Percentiles rank a stretch among this genome's conserved stretches.
phyloP scores from a whole-genome alignment of 768 basidiomycete genomes.

The Leccinum boreale region DNA sequence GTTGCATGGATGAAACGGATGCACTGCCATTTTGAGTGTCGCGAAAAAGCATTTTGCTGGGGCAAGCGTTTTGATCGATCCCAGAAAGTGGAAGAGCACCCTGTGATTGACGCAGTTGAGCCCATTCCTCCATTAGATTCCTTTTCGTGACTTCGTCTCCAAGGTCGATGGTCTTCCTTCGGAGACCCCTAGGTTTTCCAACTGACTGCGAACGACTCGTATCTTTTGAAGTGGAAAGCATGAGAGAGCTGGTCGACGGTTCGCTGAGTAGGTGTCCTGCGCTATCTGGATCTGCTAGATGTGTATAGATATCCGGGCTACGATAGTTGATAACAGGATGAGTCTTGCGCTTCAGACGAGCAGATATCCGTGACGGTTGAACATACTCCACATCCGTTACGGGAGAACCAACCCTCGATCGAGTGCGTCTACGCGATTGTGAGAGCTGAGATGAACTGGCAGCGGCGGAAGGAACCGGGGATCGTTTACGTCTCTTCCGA shows the following conservation, averaged over 20 bases:
- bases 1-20: neutral
- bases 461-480: constrained; percentile 18
- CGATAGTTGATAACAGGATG: constrained; percentile 12
- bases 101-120: constrained; percentile 28
- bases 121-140: constrained; percentile 31
- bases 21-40: neutral
- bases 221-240: neutral
- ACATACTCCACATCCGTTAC: constrained; percentile 1
- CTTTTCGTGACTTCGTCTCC: constrained; percentile 20
- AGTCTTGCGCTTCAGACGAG: constrained; percentile 19
- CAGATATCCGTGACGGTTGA: constrained; percentile 15
- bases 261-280: constrained; percentile 7
- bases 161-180: constrained; percentile 13
- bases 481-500: constrained; percentile 21
- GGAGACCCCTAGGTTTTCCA: constrained; percentile 15
- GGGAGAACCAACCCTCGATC: constrained; percentile 17
- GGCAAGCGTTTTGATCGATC: constrained; percentile 2
- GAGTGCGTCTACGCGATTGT: constrained; percentile 13
- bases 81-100: constrained; percentile 18
- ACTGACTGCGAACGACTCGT: neutral
- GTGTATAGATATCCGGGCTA: constrained; percentile 27
- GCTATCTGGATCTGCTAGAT: constrained; percentile 24
- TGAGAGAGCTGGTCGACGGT: constrained; percentile 1
- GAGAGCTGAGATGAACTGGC: constrained; percentile 9
- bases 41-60: neutral